Base-by-base conservation (phyloP, 805 yeast genomes). In the Myxozyma vanderwaltii region DNA sequence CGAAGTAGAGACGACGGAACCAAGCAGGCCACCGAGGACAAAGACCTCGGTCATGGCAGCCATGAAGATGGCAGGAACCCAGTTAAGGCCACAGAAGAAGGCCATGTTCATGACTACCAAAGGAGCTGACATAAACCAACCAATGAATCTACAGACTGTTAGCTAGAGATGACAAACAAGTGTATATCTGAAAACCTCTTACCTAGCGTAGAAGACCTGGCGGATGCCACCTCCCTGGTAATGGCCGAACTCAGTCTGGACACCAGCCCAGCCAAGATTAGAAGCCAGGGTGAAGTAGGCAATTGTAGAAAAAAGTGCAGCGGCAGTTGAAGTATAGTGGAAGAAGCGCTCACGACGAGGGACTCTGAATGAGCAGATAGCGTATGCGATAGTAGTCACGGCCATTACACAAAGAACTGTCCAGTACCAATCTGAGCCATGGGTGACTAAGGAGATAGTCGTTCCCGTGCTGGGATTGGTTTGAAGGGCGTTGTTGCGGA, bases 381-480 rank as follows among this genome's bases (percentile, higher is more conserved):
- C 60, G 63, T 66, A 61, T 13, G 67, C 52, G 15, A 77, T 27
- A 3, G 82, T 68, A n/a, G 77, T 68, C 0, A 77, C 49, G 21
- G 75, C 75, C 65, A 82, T 79, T 38, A 82, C 53, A 3, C 81
- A 70, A 67, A 85, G 83, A 15, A 75, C 85, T 0, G 88, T 80
- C 88, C 88, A 85, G 64, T 81, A 76, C 88, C 87, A 85, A 70
- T 81, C 82, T 6, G 87, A 83, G 70, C 89, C 88, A 66, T 80
- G 82, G 13, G 69, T 61, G 12, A 86, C 83, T 35, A 85, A 59
- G 56, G 79, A 80, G 68, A 82, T 78, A 63, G 82, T 33, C 17
- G 48, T 38, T 19, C 59, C 86, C 51, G 78, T 62, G 48, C 79
- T 73, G 7, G 81, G 80, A 65, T 83, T 83, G 54, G 79, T 65